Evolutionary conservation across 2,329 filamentous ascomycete species (phyloP), one percentile per base, ranked within the genome.

Genomic region (Myriosclerotinia curreyana): DNA sequence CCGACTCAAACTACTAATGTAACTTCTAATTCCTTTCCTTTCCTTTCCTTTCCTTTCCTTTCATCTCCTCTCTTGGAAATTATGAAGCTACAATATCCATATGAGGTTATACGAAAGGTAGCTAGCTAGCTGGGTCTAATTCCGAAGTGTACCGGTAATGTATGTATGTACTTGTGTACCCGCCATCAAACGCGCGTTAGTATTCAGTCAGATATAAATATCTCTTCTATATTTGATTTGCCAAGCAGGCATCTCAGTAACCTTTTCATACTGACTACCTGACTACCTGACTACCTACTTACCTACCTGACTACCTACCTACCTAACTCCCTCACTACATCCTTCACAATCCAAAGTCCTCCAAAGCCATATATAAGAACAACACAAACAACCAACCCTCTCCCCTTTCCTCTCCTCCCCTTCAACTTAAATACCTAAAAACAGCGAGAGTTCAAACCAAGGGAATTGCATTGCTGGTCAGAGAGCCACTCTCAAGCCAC

Each of bases 111-210:
- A 17, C 25, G 40, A 5, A 46, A 34, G 54, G 17, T 34, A 22
- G 12, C 38, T 46, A 46, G n/a, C 20, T 46, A 46, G 44, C 3
- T 38, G 14, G n/a, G n/a, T n/a, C n/a, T n/a, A n/a, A n/a, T n/a
- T n/a, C n/a, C n/a, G n/a, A n/a, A n/a, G n/a, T n/a, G n/a, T n/a
- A n/a, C n/a, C n/a, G n/a, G n/a, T n/a, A n/a, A n/a, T n/a, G n/a
- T n/a, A n/a, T n/a, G n/a, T n/a, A n/a, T n/a, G n/a, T n/a, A n/a
- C n/a, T n/a, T n/a, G n/a, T n/a, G n/a, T n/a, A n/a, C n/a, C 48
- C 44, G 22, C 46, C 58, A 38, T 31, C 58, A 60, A 34, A 60
- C 58, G 58, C 58, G 58, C 58, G 58, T 60, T 60, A 60, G 58
- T 5, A 15, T 38, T 31, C 58, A 38, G 44, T 28, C 34, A 52